phyloP scores from a whole-genome alignment of 2,329 filamentous ascomycete genomes.

The Sporothrix schenckii region DNA sequence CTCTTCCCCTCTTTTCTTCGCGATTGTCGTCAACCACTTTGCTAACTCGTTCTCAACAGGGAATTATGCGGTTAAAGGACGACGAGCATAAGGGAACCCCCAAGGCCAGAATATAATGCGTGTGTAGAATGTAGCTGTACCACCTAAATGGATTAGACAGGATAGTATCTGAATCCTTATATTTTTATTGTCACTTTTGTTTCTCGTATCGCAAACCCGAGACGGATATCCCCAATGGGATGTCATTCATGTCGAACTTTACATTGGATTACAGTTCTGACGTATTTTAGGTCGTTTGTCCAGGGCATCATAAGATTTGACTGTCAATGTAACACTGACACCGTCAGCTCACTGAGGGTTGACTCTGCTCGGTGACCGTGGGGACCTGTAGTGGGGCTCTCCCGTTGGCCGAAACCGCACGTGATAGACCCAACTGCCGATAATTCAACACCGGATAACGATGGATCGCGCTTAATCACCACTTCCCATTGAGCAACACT shows the following conservation, averaged over 20 bases:
- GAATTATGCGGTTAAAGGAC: constrained; percentile 42
- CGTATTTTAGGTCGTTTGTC: background rate
- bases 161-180: background rate
- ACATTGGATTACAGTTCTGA: background rate
- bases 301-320: too few relatives aligned
- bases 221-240: background rate
- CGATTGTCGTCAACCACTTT: background rate
- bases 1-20: too few relatives aligned
- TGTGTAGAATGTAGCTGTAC: background rate
- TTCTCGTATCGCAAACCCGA: background rate
- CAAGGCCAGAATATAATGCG: constrained; percentile 26
- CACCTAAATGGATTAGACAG: background rate
- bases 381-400: background rate
- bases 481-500: background rate
- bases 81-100: background rate
- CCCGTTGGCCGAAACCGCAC: background rate
- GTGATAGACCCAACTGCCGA: constrained; percentile 4
- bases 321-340: background rate
- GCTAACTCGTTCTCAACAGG: constrained; percentile 43
- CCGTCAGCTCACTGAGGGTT: background rate
- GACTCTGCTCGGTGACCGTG: background rate
- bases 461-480: background rate
- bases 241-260: too few relatives aligned
- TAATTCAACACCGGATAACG: background rate
- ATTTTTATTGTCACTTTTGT: background rate